Conservation (phyloP, 176 grass and related monocot genomes). For the Ananas comosus region DNA sequence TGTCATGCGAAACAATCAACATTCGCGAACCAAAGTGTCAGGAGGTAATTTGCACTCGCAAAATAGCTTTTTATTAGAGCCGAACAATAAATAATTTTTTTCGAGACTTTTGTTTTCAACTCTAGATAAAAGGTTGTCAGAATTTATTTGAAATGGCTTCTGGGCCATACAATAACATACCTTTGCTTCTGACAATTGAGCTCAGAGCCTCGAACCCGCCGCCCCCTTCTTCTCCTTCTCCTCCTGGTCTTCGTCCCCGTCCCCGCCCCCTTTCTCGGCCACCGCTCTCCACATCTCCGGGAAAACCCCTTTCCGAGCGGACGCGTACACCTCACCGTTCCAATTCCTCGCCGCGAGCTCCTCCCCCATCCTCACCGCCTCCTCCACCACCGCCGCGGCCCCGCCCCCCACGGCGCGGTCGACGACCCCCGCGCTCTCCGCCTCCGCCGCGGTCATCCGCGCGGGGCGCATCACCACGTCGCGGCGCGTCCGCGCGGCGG, state of each 20-base stretch:
- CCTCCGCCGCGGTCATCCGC: conserved; percentile 47
- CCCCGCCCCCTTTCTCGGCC: conserved; percentile 36
- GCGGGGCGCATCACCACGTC: conserved; percentile 43
- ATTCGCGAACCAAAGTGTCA: too few species aligned
- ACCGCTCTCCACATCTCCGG: conserved; percentile 42
- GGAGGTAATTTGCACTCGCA: too few species aligned
- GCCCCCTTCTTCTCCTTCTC: conserved; percentile 35
- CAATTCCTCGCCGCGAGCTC: conserved; percentile 69
- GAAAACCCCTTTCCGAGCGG: conserved; percentile 46
- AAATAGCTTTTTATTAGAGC: too few species aligned
- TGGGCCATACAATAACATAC: too few species aligned
- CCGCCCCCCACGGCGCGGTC: conserved; percentile 43
- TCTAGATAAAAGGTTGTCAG: too few species aligned
- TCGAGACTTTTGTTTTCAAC: too few species aligned
- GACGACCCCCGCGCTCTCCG: conserved; percentile 47
- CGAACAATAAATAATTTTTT: too few species aligned
- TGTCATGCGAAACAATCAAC: too few species aligned
- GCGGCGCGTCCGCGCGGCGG: conserved; percentile 36
- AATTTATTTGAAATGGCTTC: too few species aligned
- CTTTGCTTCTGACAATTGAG: too few species aligned
- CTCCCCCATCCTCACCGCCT: conserved; percentile 64
- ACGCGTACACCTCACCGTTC: conserved; percentile 59
- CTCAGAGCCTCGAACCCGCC: conserved; percentile 39
- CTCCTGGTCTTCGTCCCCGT: conserved; percentile 43
- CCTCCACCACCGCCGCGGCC: conserved; percentile 36